Percentiles rank a stretch among this genome's conserved stretches.
Evolutionary conservation across 192 early-diverging fungal genomes (phyloP).

Genomic region (Coemansia sp.): DNA sequence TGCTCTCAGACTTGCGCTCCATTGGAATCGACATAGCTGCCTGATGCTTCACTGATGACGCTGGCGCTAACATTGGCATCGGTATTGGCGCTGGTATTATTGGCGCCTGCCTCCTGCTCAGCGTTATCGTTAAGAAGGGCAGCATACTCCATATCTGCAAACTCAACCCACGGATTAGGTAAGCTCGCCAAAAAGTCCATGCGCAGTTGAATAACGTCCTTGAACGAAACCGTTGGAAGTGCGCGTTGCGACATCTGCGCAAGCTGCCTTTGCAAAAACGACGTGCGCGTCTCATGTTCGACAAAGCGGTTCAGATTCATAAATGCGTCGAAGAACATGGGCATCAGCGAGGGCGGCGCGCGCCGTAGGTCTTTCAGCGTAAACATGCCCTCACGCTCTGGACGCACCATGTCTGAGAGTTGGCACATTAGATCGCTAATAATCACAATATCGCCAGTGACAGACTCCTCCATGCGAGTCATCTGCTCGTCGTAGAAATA

Average conservation of each 20-base stretch:
- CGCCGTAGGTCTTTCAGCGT: slow-evolving; percentile 49
- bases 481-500: slow-evolving; percentile 86
- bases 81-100: background rate
- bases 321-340: slow-evolving; percentile 53
- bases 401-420: slow-evolving; percentile 50
- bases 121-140: slow-evolving; percentile 48
- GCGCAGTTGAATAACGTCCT: slow-evolving; percentile 46
- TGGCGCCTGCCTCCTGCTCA: slow-evolving; percentile 13
- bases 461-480: slow-evolving; percentile 59
- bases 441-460: slow-evolving; percentile 48
- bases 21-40: too few relatives aligned
- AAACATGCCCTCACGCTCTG: slow-evolving; percentile 39
- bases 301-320: slow-evolving; percentile 50
- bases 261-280: slow-evolving; percentile 50
- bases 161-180: slow-evolving; percentile 53
- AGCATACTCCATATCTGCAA: slow-evolving; percentile 52
- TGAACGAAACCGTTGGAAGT: slow-evolving; percentile 35
- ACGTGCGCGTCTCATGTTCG: slow-evolving; percentile 50
- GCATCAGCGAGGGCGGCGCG: slow-evolving; percentile 25
- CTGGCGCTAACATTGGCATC: background rate
- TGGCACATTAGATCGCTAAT: slow-evolving; percentile 54
- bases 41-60: too few relatives aligned
- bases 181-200: slow-evolving; percentile 46
- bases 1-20: too few relatives aligned
- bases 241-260: slow-evolving; percentile 47